Conservation (phyloP, 164 flowering plant species). For the Chimonanthus salicifolius region DNA sequence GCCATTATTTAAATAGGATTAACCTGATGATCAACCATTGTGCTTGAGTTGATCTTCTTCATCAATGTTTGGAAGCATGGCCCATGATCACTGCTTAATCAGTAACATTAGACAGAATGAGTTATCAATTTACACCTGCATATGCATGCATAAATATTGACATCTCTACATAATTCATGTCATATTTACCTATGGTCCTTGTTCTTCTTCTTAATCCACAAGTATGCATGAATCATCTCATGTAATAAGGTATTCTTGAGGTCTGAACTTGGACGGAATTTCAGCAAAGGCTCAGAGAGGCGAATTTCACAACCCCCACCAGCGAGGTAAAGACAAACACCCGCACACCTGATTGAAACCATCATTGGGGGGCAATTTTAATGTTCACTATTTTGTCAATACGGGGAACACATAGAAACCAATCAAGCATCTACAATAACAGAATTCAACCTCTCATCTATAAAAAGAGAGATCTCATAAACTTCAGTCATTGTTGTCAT, state of each 20-base stretch:
- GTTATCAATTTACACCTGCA: neutral
- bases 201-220: slow-evolving; percentile 12
- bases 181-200: slow-evolving; percentile 8
- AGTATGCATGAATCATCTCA: slow-evolving; percentile 21
- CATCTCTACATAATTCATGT: too few species aligned
- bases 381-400: too few species aligned
- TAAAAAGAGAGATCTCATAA: too few species aligned
- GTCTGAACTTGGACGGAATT: slow-evolving; percentile 13
- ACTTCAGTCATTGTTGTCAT: too few species aligned
- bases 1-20: too few species aligned
- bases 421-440: too few species aligned
- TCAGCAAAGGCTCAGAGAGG: slow-evolving; percentile 16
- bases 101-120: neutral
- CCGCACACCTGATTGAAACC: slow-evolving; percentile 8
- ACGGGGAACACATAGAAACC: too few species aligned
- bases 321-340: slow-evolving; percentile 8
- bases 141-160: too few species aligned
- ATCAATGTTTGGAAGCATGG: slow-evolving; percentile 15
- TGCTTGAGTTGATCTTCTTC: slow-evolving; percentile 13
- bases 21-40: slow-evolving; percentile 17
- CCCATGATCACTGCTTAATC: slow-evolving; percentile 15
- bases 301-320: slow-evolving; percentile 22
- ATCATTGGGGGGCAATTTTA: too few species aligned
- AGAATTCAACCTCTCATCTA: too few species aligned
- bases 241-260: slow-evolving; percentile 17